Conservation (phyloP, 192 early-diverging fungal species). For the Rhizoclosmatium sp. region DNA sequence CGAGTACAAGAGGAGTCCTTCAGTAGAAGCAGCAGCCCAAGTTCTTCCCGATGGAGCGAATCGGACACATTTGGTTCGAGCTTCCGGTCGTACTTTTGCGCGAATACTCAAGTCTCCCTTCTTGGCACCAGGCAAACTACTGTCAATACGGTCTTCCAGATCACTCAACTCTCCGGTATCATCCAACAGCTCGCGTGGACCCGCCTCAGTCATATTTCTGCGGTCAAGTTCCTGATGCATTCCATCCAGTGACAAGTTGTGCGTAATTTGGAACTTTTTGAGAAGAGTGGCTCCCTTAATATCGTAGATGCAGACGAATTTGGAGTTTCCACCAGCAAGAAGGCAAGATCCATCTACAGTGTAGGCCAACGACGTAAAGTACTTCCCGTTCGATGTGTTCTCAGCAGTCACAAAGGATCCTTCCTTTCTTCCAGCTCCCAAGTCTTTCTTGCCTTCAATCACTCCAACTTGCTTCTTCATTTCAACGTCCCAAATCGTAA, state of each 20-base stretch:
- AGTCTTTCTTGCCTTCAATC: slow-evolving; percentile 94
- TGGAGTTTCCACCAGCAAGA: slow-evolving; percentile 93
- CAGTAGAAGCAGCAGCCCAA: slow-evolving; percentile 96
- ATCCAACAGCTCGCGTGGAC: slow-evolving; percentile 83
- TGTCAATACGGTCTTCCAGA: slow-evolving; percentile 82
- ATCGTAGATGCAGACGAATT: slow-evolving; percentile 97
- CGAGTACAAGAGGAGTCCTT: slow-evolving; percentile 95
- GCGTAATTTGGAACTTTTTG: slow-evolving; percentile 90
- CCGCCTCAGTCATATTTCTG: slow-evolving; percentile 94
- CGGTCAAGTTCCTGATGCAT: slow-evolving; percentile 89
- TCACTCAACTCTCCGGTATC: slow-evolving; percentile 84
- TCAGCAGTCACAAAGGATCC: slow-evolving; percentile 82
- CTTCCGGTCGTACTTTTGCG: slow-evolving; percentile 70
- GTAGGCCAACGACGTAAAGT: slow-evolving; percentile 93
- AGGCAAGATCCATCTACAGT: slow-evolving; percentile 92
- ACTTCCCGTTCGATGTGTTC: slow-evolving; percentile 84
- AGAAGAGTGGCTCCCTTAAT: slow-evolving; percentile 74
- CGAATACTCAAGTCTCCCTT: slow-evolving; percentile 85
- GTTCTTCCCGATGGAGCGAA: slow-evolving; percentile 95
- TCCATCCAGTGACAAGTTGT: slow-evolving; percentile 93
- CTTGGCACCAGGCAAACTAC: slow-evolving; percentile 86
- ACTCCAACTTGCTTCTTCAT: slow-evolving; percentile 71
- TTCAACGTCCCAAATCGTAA: slow-evolving; percentile 93
- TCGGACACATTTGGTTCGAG: slow-evolving; percentile 82
- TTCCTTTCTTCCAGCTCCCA: slow-evolving; percentile 83